Evolutionary conservation across 768 basidiomycete genomes (phyloP).

Genomic region (Russula earlei): DNA sequence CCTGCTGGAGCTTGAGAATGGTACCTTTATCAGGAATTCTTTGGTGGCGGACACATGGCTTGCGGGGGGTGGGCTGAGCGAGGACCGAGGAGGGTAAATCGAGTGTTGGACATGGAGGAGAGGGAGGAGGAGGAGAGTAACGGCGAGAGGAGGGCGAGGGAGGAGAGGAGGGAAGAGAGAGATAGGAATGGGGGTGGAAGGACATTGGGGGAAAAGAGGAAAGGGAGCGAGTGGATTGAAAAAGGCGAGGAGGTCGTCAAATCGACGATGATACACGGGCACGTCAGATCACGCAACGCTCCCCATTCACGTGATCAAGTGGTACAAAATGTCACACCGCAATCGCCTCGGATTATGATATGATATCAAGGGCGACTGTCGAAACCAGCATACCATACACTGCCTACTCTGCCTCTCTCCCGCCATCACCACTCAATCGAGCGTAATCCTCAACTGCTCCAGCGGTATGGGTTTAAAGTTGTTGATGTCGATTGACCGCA

Average conservation of each 20-base stretch:
- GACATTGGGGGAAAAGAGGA: constrained; percentile 68
- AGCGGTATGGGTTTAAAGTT: constrained; percentile 95
- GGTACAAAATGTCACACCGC: neutral
- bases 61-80: constrained; percentile 42
- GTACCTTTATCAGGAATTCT: constrained; percentile 95
- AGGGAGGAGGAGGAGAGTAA: constrained; percentile 28
- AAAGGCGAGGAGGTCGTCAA: neutral
- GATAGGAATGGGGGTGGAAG: too few relatives aligned
- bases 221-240: constrained; percentile 26
- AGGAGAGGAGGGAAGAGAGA: constrained; percentile 35
- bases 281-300: constrained; percentile 4
- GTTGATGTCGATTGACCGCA: constrained; percentile 78
- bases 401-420: neutral
- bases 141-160: neutral
- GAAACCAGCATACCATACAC: constrained; percentile 11
- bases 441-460: constrained; percentile 87
- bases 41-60: constrained; percentile 88
- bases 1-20: constrained; percentile 85
- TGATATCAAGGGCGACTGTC: constrained; percentile 1
- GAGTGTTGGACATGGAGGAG: constrained; percentile 24
- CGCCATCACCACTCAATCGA: constrained; percentile 45
- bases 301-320: neutral
- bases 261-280: neutral
- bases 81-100: neutral
- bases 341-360: constrained; percentile 7